These are phyloP conservation scores for Leishmania martiniquensis DNA, from an alignment of 208 protist species.

Conservation along the genomic window DNA sequence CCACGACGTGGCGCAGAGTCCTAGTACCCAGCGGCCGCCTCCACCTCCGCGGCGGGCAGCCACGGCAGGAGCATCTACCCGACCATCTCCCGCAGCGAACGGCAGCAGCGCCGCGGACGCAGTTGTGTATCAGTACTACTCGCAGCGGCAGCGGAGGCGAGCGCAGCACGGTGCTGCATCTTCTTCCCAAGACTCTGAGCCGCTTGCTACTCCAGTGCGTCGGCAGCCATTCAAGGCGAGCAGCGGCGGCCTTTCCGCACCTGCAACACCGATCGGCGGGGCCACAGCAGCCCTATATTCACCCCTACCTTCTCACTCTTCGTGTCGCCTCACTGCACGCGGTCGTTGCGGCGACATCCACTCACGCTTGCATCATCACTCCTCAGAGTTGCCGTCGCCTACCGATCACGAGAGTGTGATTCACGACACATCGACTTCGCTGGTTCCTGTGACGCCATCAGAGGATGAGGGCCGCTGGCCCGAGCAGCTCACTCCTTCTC, in stretches of 20 bases:
- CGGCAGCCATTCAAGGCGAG: neutral
- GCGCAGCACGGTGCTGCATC: neutral
- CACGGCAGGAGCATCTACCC: neutral
- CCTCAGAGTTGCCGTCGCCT: neutral
- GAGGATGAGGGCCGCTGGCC: conserved; percentile 4
- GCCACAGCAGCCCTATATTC: neutral
- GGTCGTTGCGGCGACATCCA: neutral
- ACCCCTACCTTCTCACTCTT: neutral
- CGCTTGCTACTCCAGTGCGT: neutral
- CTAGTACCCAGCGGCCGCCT: neutral
- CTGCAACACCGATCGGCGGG: conserved; percentile 1
- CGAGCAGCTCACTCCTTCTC: conserved; percentile 4
- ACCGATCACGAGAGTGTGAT: neutral
- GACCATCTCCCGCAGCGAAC: neutral
- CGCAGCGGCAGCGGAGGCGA: conserved; percentile 10
- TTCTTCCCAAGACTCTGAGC: conserved; percentile 2
- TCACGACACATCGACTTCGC: conserved; percentile 8
- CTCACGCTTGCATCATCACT: neutral
- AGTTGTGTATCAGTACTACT: conserved; percentile 35
- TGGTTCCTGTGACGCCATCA: conserved; percentile 2
- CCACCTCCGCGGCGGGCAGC: neutral
- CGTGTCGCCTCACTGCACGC: neutral
- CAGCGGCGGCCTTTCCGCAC: neutral
- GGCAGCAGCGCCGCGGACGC: conserved; percentile 16
- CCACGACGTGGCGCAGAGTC: neutral